Percentiles rank a stretch among this genome's conserved stretches.
phyloP scores from a whole-genome alignment of 306 rosid genomes.

The Crotalaria pallida region DNA sequence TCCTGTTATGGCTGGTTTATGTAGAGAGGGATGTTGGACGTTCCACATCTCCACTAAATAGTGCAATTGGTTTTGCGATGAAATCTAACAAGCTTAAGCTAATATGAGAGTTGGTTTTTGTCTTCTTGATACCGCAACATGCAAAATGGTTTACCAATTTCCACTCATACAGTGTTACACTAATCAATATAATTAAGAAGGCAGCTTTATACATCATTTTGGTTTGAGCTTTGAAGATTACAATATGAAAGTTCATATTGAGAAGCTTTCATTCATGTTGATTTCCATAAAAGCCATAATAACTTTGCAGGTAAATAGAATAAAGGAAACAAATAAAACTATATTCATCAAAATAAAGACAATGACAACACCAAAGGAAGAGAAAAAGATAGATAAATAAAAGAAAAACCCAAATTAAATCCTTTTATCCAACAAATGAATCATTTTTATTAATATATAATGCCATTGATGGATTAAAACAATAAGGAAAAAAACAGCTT shows the following conservation, averaged over 20 bases:
- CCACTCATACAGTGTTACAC: neutral
- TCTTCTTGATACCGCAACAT: neutral
- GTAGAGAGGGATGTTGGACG: too few relatives aligned
- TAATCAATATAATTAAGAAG: neutral
- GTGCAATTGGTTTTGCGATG: too few relatives aligned
- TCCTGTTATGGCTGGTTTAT: too few relatives aligned
- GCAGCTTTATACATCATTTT: neutral
- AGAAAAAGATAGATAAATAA: neutral
- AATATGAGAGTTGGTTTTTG: neutral
- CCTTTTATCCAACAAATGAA: neutral
- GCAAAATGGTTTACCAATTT: neutral
- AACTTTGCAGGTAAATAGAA: neutral
- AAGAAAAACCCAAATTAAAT: neutral
- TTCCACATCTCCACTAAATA: too few relatives aligned
- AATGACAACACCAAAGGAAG: neutral
- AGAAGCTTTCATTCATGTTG: neutral
- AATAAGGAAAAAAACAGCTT: neutral
- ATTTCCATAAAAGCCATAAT: neutral
- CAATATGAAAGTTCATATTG: neutral
- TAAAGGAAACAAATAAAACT: neutral
- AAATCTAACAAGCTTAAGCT: too few relatives aligned
- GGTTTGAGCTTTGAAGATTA: slow-evolving; percentile 2
- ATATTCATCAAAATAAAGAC: neutral
- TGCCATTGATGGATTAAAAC: neutral
- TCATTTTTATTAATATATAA: neutral